Conservation (phyloP, 495 filamentous ascomycete species). For the Apiosordaria backusii region DNA sequence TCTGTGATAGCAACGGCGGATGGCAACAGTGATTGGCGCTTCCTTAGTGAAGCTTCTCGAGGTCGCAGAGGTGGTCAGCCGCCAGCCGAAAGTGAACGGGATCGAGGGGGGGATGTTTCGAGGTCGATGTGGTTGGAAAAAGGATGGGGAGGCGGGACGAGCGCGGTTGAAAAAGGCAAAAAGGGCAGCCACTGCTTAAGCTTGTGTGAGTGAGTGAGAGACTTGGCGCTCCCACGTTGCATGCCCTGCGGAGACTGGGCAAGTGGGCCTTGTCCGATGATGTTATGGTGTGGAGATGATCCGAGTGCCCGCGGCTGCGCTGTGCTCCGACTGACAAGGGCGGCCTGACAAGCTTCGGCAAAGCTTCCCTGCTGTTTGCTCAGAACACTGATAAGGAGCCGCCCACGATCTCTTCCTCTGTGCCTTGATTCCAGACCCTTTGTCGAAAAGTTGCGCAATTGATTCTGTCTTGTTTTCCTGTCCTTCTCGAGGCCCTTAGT, state of each 20-base stretch:
- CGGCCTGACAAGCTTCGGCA: conserved; percentile 2
- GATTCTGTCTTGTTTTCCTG: background rate
- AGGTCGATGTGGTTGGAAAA: background rate
- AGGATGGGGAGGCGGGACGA: conserved; percentile 13
- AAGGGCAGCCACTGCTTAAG: conserved; percentile 3
- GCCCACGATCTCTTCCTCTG: background rate
- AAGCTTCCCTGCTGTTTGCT: background rate
- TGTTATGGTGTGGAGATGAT: conserved; percentile 30
- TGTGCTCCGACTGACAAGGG: conserved; percentile 2
- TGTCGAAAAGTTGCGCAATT: background rate
- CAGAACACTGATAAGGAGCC: background rate
- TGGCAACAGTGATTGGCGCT: background rate
- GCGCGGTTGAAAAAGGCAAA: conserved; percentile 24
- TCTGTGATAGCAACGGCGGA: background rate
- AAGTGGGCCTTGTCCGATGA: conserved; percentile 29
- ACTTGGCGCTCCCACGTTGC: conserved; percentile 33
- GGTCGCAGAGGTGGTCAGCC: background rate
- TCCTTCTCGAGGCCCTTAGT: too few species aligned
- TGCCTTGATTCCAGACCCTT: background rate
- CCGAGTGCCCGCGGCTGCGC: conserved; percentile 14
- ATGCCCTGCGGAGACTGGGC: conserved; percentile 15
- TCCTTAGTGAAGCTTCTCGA: background rate
- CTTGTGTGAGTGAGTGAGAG: conserved; percentile 12
- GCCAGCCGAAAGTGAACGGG: background rate
- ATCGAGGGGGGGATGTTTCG: background rate